phyloP scores from a whole-genome alignment of 2,329 filamentous ascomycete genomes.

The Leptosphaerulina australis region DNA sequence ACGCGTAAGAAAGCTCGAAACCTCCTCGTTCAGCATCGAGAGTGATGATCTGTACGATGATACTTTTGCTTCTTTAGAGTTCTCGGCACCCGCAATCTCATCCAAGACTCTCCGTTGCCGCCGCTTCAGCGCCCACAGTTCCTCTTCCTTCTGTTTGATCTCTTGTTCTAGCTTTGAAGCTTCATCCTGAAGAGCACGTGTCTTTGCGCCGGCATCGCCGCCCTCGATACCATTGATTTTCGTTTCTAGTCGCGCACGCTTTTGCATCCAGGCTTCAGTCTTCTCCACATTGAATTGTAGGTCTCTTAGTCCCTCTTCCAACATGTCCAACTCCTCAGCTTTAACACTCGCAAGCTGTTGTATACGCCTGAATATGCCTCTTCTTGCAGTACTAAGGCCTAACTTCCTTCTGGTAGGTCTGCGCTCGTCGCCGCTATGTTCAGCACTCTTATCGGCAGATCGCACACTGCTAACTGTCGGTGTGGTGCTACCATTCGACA shows the following conservation, averaged over 20 bases:
- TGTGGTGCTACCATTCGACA: constrained; percentile 58
- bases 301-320: constrained; percentile 63
- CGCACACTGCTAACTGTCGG: constrained; percentile 53
- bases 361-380: constrained; percentile 68
- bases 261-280: constrained; percentile 64
- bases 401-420: constrained; percentile 58
- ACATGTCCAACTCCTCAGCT: constrained; percentile 67
- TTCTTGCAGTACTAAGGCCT: constrained; percentile 67
- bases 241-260: constrained; percentile 61
- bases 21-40: constrained; percentile 67
- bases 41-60: constrained; percentile 73
- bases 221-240: constrained; percentile 63
- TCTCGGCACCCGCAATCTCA: constrained; percentile 67
- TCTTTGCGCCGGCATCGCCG: constrained; percentile 64
- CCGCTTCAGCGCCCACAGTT: constrained; percentile 65
- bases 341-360: constrained; percentile 69
- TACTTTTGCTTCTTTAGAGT: constrained; percentile 71
- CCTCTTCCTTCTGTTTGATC: constrained; percentile 69
- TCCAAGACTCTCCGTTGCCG: constrained; percentile 64
- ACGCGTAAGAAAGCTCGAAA: constrained; percentile 63
- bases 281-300: constrained; percentile 64
- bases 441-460: constrained; percentile 35
- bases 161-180: constrained; percentile 63
- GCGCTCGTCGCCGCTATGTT: constrained; percentile 25
- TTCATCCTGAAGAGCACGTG: constrained; percentile 57